Base-by-base conservation (phyloP, 2,329 filamentous ascomycete genomes). In the Fusarium agapanthi region DNA sequence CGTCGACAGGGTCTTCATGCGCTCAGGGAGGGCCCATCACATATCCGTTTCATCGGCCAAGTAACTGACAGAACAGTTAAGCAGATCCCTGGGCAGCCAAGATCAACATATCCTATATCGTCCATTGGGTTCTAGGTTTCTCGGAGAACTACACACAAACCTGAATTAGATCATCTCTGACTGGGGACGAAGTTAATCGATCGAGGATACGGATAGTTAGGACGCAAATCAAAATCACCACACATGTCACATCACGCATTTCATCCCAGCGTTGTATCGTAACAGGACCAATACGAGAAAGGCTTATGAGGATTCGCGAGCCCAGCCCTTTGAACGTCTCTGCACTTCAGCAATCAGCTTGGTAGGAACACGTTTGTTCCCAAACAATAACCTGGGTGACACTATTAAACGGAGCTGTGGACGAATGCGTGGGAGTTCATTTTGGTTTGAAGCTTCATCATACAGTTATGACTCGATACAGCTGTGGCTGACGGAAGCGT, bases 401-500 rank as follows among this genome's bases (percentile, higher is more conserved):
- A 38, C 13, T 63, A 37, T 37, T 26, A 11, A 43, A 43, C 35
- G 44, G 32, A 37, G 37, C 18, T 48, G 24, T 20, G 26, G 28
- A 40, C 28, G 37, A 32, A 59, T 61, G 37, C 30, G 24, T n/a
- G 38, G 41, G 28, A 28, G 20, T 44, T 30, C 28, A 51, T 59
- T 51, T 41, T 59, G 34, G 38, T 50, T n/a, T 41, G 50, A 67
- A 40, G 13, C 64, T 67, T 66, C 64, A 67, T 67, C 64, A 67
- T 51, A 41, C 45, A 67, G 22, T 53, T 61, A 66, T 67, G 67
- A 73, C 72, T 68, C 61, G 65, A 61, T 56, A 62, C 53, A 72
- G 63, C 65, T 65, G 65, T 76, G 68, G 75, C 72, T 75, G 71
- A 43, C 55, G 37, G 72, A 66, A 62, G 74, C 61, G 64, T 64